These are phyloP conservation scores for Silene uniflora DNA, from an alignment of 148 eudicot species.

Conservation along the genomic window DNA sequence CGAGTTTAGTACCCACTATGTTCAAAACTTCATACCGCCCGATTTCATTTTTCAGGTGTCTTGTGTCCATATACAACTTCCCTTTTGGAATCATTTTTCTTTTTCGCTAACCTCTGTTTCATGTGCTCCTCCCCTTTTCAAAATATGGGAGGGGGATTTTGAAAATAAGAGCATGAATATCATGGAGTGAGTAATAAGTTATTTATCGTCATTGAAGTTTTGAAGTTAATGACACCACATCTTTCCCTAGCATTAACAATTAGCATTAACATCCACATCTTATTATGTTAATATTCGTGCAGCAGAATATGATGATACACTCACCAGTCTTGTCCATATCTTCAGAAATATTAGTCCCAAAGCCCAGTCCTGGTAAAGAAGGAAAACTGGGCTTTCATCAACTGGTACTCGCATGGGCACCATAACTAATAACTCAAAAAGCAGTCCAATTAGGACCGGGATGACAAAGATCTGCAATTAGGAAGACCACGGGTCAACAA, in stretches of 20 bases:
- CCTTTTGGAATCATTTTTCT: too few species aligned
- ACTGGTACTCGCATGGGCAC: conserved; percentile 98
- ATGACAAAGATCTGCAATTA: conserved; percentile 73
- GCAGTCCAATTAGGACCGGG: conserved; percentile 86
- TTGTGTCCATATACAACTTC: too few species aligned
- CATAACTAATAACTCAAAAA: conserved; percentile 93
- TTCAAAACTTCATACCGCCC: too few species aligned
- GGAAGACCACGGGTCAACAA: conserved; percentile 12
- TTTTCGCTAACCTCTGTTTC: too few species aligned
- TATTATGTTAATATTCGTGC: too few species aligned
- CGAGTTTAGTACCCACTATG: not conserved
- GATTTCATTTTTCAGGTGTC: too few species aligned
- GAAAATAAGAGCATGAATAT: not conserved
- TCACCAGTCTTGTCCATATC: conserved; percentile 96
- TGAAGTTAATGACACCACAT: too few species aligned
- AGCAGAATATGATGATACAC: conserved; percentile 16
- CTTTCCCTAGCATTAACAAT: too few species aligned
- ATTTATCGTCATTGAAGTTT: too few species aligned
- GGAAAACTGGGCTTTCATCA: conserved; percentile 98
- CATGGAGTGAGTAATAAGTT: not conserved
- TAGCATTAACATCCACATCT: too few species aligned
- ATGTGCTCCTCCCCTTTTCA: too few species aligned
- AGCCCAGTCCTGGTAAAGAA: conserved; percentile 98
- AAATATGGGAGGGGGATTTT: not conserved
- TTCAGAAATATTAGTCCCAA: conserved; percentile 83